Evolutionary conservation across 2,329 filamentous ascomycete genomes (phyloP).

Genomic region (Arthroderma uncinatum): DNA sequence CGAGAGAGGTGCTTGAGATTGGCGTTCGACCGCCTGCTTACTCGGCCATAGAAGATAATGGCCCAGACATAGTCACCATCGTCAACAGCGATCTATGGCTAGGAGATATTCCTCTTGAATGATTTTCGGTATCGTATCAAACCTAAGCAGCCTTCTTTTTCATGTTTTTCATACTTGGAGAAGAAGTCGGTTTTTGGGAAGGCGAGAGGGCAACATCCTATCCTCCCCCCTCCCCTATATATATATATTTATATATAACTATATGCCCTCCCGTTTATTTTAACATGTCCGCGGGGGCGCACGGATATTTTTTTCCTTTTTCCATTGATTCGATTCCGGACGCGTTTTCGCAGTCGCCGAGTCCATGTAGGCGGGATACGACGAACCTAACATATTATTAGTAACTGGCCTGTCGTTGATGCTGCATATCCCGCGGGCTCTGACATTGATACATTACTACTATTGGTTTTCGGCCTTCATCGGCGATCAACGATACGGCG

Average conservation of each 20-base stretch:
- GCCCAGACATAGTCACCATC: conserved; percentile 14
- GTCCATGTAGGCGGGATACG: background rate
- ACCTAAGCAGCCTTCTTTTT: background rate
- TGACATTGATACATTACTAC: background rate
- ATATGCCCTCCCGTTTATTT: background rate
- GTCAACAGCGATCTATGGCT: conserved; percentile 16
- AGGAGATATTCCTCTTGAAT: conserved; percentile 14
- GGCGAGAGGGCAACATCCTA: background rate
- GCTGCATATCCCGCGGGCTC: background rate
- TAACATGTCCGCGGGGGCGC: background rate
- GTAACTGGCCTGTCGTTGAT: background rate
- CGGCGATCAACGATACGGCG: background rate
- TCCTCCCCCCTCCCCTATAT: background rate
- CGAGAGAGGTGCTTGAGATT: conserved; percentile 55
- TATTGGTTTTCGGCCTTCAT: conserved; percentile 2
- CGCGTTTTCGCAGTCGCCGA: background rate
- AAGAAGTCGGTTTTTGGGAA: background rate
- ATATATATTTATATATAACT: background rate
- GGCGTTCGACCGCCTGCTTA: conserved; percentile 22
- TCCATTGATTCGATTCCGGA: background rate
- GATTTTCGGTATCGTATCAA: background rate
- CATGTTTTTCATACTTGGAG: background rate
- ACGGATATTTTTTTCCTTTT: background rate
- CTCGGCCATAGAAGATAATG: conserved; percentile 9
- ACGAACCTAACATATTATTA: background rate